Conservation (phyloP, 2,329 filamentous ascomycete genomes). For the Colletotrichum navitas region DNA sequence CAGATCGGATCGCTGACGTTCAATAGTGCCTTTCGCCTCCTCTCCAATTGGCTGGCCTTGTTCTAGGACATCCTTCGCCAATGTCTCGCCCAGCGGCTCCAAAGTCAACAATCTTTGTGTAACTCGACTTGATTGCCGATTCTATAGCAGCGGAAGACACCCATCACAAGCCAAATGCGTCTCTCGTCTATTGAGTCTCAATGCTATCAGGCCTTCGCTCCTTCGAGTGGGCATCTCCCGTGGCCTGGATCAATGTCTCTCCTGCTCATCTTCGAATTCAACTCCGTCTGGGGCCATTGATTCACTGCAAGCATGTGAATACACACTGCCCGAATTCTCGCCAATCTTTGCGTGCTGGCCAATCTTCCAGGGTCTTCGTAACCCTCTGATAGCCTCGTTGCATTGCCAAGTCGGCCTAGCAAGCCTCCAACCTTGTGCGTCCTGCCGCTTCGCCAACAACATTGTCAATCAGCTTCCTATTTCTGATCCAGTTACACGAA, state of each 20-base stretch:
- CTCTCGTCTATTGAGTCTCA: neutral
- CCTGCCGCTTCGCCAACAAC: constrained; percentile 10
- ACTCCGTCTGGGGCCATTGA: neutral
- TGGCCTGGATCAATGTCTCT: neutral
- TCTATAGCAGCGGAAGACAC: neutral
- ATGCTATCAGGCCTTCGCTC: neutral
- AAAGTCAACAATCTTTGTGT: neutral
- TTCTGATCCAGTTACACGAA: constrained; percentile 15
- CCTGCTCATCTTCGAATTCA: neutral
- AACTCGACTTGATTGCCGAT: constrained; percentile 6
- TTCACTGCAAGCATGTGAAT: neutral
- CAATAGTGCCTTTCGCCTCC: neutral
- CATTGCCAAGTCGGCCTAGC: constrained; percentile 39
- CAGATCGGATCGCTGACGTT: neutral
- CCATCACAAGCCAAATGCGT: neutral
- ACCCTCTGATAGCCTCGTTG: constrained; percentile 34
- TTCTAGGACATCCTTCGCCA: neutral
- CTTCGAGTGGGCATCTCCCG: neutral
- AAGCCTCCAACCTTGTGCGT: neutral
- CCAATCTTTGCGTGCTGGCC: constrained; percentile 5
- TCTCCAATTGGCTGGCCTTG: neutral
- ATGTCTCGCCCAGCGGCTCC: neutral
- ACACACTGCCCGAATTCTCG: constrained; percentile 1
- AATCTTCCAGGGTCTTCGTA: neutral
- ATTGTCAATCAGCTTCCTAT: constrained; percentile 36